phyloP scores from a whole-genome alignment of 169 alveolate species.

The Plasmodium chabaudi region DNA sequence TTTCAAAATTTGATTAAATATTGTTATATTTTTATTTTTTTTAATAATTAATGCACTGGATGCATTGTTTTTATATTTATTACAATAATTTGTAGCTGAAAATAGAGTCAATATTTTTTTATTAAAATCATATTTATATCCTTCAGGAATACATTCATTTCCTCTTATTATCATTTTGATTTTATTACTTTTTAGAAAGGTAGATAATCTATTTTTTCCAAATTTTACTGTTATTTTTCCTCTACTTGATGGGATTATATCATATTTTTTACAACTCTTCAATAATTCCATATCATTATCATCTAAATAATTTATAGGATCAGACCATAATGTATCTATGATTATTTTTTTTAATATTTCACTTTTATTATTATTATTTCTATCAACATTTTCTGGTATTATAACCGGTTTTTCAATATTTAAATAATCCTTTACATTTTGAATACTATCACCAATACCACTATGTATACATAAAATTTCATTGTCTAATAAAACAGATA shows the following conservation, averaged over 20 bases:
- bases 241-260: constrained; percentile 92
- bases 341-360: constrained; percentile 60
- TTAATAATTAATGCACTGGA: constrained; percentile 47
- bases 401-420: constrained; percentile 67
- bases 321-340: constrained; percentile 84
- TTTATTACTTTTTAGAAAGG: constrained; percentile 87
- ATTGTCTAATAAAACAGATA: constrained; percentile 95
- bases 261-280: constrained; percentile 82
- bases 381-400: constrained; percentile 39
- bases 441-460: constrained; percentile 92
- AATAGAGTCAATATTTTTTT: constrained; percentile 92
- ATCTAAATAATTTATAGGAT: constrained; percentile 93
- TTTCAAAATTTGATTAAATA: constrained; percentile 62
- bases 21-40: constrained; percentile 17
- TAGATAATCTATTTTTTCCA: constrained; percentile 92
- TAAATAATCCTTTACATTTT: constrained; percentile 87
- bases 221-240: constrained; percentile 94
- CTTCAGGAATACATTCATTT: constrained; percentile 96
- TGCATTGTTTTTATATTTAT: constrained; percentile 90
- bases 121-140: constrained; percentile 94
- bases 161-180: constrained; percentile 92
- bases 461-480: constrained; percentile 95
- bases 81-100: constrained; percentile 95
- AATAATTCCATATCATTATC: constrained; percentile 87
- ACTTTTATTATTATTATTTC: constrained; percentile 9